Conservation (phyloP, 768 basidiomycete genomes). For the Dendrothele bispora region DNA sequence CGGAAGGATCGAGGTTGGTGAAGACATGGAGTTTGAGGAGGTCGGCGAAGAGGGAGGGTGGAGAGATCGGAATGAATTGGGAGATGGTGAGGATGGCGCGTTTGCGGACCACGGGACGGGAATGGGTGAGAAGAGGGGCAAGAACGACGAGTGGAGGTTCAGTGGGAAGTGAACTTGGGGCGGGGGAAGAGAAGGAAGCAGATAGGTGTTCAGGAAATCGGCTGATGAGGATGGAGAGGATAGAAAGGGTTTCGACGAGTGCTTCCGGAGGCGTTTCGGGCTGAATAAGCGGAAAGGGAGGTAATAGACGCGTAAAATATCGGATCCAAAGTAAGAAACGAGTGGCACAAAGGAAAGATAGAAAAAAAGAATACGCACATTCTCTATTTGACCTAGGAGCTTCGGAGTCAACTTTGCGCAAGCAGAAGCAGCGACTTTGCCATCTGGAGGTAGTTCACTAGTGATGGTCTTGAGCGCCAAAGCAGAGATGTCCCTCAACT, state of each 20-base stretch:
- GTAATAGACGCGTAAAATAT: no score
- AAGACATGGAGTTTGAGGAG: conserved; percentile 60
- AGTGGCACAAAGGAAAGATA: not conserved
- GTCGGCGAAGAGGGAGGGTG: conserved; percentile 58
- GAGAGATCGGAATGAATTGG: conserved; percentile 77
- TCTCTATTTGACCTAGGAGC: conserved; percentile 75
- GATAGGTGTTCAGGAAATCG: conserved; percentile 76
- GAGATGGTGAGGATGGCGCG: conserved; percentile 86
- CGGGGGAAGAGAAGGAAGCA: conserved; percentile 48
- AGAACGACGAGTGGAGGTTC: conserved; percentile 65
- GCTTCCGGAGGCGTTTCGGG: conserved; percentile 75
- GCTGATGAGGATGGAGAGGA: conserved; percentile 84
- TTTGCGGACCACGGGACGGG: conserved; percentile 87
- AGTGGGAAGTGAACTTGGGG: no score
- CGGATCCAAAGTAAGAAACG: no score
- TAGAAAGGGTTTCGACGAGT: conserved; percentile 79
- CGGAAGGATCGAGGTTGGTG: conserved; percentile 52
- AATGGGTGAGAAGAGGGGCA: conserved; percentile 70
- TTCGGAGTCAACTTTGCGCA: conserved; percentile 85
- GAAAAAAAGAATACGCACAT: conserved; percentile 45
- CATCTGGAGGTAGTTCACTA: conserved; percentile 81
- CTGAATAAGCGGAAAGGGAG: no score
- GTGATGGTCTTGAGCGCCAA: conserved; percentile 96
- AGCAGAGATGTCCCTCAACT: conserved; percentile 90
- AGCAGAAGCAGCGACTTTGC: conserved; percentile 74